Percentiles rank a stretch among this genome's conserved stretches.
These are phyloP conservation scores for Populus tomentosa DNA, from an alignment of 441 rosid species.

Conservation along the genomic window DNA sequence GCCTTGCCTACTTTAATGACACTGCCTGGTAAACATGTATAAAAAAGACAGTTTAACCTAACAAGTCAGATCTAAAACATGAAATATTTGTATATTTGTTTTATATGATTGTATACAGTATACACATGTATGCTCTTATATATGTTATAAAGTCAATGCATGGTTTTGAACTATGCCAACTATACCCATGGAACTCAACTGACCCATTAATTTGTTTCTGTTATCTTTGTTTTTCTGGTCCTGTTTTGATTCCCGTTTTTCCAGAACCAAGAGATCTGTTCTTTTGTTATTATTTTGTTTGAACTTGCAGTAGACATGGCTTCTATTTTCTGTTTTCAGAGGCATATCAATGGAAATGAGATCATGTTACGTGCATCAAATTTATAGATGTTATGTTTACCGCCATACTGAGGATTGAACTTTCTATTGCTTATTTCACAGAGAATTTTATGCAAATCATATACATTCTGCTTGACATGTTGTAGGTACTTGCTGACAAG, in stretches of 20 bases:
- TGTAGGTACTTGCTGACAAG: conserved; percentile 84
- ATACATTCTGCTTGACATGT: conserved; percentile 21
- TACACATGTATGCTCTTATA: not conserved
- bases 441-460: not conserved
- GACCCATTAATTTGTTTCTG: not conserved
- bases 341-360: not conserved
- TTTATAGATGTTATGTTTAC: conserved; percentile 1
- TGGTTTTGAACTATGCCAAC: not conserved
- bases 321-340: not conserved
- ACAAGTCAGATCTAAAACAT: not conserved
- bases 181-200: not conserved
- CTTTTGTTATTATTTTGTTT: not conserved
- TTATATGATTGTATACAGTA: not conserved
- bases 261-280: not conserved
- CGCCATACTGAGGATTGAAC: not conserved
- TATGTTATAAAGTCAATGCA: not conserved
- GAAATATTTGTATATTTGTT: not conserved
- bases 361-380: not conserved
- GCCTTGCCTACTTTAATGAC: too few species aligned
- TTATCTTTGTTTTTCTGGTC: not conserved
- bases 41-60: not conserved
- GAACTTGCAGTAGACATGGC: not conserved
- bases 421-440: too few species aligned
- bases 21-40: too few species aligned
- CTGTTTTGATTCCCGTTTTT: not conserved